Evolutionary conservation across 2,329 filamentous ascomycete genomes (phyloP), one percentile per base, ranked within the genome.

Genomic region (Trichoderma polysporum): DNA sequence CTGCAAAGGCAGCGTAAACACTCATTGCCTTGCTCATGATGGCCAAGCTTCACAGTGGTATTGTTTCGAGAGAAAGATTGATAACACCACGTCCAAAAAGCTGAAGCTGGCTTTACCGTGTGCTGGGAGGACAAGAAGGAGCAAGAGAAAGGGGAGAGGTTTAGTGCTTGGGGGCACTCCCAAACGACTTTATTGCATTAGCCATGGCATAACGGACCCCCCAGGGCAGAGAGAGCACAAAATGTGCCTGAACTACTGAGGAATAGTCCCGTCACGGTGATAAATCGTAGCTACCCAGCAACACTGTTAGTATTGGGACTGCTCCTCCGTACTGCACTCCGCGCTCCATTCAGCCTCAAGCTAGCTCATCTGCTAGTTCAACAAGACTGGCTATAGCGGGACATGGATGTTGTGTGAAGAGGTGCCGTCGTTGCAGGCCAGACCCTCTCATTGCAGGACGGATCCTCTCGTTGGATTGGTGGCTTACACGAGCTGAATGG

Each of bases 311-410:
- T 22, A 13, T 35, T 41, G 19, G 35, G 19, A 61, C 19, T 41
- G 56, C 19, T n/a, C n/a, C 12, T 31, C 33, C 13, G 35, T 54
- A 50, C 47, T 66, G 54, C 62, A 19, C 57, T 60, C 39, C 39
- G 25, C 61, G 61, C 66, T 65, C 68, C 70, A 65, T 69, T 70
- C 70, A 73, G 72, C 71, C 73, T 69, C 71, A 70, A 67, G 47
- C 70, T 73, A 73, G 64, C 54, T 53, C 66, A 62, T 66, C 70
- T 69, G 70, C 70, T 74, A 68, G 41, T 58, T 66, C 50, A 61
- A 63, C 54, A 69, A 75, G 74, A 73, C 74, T 74, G 63, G 62
- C 65, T 66, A 69, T 69, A 71, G 69, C 70, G 67, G 72, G 65
- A 61, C 57, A 68, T 68, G 66, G 69, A 66, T 67, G 63, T 73